phyloP scores from a whole-genome alignment of 2,329 filamentous ascomycete genomes.

The Colletotrichum horii region DNA sequence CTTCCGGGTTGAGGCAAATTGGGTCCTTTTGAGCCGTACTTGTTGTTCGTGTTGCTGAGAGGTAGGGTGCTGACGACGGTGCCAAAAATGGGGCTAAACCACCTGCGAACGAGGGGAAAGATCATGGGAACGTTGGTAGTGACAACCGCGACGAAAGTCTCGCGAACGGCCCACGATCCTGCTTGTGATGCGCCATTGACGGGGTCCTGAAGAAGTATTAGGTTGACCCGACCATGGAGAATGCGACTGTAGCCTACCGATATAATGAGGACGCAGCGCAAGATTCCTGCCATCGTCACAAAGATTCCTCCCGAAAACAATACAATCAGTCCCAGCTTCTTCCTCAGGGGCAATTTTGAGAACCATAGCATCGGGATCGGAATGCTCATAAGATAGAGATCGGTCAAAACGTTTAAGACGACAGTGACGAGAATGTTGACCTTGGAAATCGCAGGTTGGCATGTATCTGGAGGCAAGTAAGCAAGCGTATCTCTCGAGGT shows the following conservation, averaged over 20 bases:
- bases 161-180: conserved; percentile 23
- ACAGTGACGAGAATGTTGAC: conserved; percentile 23
- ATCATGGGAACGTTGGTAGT: conserved; percentile 24
- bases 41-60: not conserved
- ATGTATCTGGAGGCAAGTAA: conserved; percentile 40
- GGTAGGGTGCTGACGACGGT: not conserved
- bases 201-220: conserved; percentile 3
- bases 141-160: conserved; percentile 23
- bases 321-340: conserved; percentile 39
- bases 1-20: conserved; percentile 4
- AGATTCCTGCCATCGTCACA: conserved; percentile 42
- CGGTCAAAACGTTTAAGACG: conserved; percentile 23
- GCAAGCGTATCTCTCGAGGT: accelerated
- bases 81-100: conserved; percentile 13
- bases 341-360: conserved; percentile 27
- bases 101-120: conserved; percentile 6
- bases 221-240: not conserved
- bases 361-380: conserved; percentile 29
- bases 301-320: conserved; percentile 46
- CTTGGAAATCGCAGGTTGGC: conserved; percentile 22
- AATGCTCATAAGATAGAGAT: conserved; percentile 24
- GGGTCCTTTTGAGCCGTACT: not conserved
- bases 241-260: conserved; percentile 22
- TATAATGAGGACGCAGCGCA: conserved; percentile 36
- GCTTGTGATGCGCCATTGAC: conserved; percentile 13